These are phyloP conservation scores for Venturia asperata DNA, from an alignment of 2,329 filamentous ascomycete species.

Conservation along the genomic window DNA sequence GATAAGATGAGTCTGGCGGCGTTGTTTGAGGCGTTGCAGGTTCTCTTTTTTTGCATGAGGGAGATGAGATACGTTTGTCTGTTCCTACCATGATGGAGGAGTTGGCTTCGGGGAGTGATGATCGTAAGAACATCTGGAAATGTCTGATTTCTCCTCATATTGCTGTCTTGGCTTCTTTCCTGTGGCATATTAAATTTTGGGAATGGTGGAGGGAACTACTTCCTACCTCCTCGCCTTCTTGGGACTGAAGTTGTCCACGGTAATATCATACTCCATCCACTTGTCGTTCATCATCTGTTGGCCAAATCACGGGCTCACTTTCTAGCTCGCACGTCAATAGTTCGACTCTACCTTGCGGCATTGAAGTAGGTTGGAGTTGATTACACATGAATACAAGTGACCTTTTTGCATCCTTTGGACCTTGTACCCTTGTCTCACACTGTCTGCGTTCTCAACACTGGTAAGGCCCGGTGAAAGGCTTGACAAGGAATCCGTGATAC, in stretches of 20 bases:
- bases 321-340: no score
- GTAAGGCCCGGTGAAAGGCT: no score
- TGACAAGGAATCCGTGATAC: no score
- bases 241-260: background rate
- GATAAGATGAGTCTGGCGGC: background rate
- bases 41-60: background rate
- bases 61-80: background rate
- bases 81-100: background rate
- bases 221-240: background rate
- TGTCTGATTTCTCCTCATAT: background rate
- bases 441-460: no score
- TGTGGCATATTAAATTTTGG: background rate
- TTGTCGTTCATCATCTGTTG: background rate
- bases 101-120: background rate
- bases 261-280: background rate
- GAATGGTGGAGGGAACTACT: background rate
- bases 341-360: no score
- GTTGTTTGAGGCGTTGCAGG: slow-evolving; percentile 3
- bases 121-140: background rate
- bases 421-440: no score
- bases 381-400: no score
- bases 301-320: no score
- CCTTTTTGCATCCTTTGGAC: no score
- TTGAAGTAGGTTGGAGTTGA: no score
- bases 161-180: background rate